Evolutionary conservation across 257 asterid genomes (phyloP).

Genomic region (Osmanthus fragrans): DNA sequence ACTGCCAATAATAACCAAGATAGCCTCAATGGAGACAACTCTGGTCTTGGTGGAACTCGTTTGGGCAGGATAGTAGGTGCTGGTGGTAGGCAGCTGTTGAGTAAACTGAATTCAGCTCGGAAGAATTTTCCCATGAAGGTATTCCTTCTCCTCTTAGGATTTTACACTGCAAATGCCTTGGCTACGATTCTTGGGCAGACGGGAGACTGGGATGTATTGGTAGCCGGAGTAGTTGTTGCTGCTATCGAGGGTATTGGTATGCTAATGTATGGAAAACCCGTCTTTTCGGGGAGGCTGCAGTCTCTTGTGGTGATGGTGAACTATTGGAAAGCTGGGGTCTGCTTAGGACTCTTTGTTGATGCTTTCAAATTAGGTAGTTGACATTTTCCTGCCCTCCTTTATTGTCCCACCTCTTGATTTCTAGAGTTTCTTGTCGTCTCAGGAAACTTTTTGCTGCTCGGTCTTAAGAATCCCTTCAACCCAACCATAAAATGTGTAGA

Average conservation of each 20-base stretch:
- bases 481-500: neutral
- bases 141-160: conserved; percentile 88
- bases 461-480: neutral
- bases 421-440: neutral
- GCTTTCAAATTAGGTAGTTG: conserved; percentile 97
- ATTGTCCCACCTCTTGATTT: neutral
- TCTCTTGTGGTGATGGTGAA: conserved; percentile 76
- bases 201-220: conserved; percentile 97
- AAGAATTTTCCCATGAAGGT: conserved; percentile 83
- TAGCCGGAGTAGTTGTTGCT: conserved; percentile 92
- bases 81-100: conserved; percentile 72
- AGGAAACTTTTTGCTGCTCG: neutral
- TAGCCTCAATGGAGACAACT: conserved; percentile 39
- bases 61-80: conserved; percentile 85
- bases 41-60: conserved; percentile 75
- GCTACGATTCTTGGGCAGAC: conserved; percentile 97
- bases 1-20: conserved; percentile 55
- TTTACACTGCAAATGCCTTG: conserved; percentile 92
- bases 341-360: conserved; percentile 96
- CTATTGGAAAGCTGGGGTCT: conserved; percentile 97
- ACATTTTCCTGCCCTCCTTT: conserved; percentile 15
- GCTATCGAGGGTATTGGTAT: conserved; percentile 94
- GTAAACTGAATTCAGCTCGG: conserved; percentile 78
- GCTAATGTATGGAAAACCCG: conserved; percentile 83
- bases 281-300: conserved; percentile 60